Conservation (phyloP, 2,329 filamentous ascomycete species). For the Botrytis fabae region DNA sequence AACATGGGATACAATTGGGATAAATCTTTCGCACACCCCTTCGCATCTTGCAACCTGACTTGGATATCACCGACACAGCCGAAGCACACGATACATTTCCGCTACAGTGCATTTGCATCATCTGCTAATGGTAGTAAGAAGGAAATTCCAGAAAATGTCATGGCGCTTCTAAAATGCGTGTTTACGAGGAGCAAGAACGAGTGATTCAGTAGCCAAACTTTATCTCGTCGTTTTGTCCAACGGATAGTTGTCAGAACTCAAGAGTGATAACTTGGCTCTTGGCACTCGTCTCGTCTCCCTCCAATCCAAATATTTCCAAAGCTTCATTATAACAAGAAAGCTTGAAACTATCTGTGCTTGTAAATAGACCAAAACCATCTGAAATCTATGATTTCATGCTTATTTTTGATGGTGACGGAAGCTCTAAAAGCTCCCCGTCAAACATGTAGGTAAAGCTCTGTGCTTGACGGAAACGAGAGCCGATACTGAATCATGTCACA, state of each 20-base stretch:
- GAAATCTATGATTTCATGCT: background rate
- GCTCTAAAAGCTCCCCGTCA: background rate
- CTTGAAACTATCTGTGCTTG: background rate
- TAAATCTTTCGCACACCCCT: background rate
- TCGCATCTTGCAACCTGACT: background rate
- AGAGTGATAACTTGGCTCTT: conserved; percentile 12
- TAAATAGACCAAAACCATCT: background rate
- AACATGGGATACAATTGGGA: background rate
- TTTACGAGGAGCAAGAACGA: background rate
- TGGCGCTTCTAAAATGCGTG: background rate
- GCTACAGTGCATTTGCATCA: background rate
- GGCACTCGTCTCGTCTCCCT: conserved; percentile 6
- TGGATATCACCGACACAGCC: background rate
- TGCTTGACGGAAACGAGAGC: background rate
- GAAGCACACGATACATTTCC: background rate
- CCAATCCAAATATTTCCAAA: background rate
- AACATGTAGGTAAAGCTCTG: background rate
- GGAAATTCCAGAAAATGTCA: background rate
- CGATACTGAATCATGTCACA: background rate
- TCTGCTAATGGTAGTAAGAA: background rate
- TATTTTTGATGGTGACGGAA: background rate
- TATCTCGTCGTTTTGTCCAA: background rate
- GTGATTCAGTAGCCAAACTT: background rate
- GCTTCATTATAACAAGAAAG: background rate
- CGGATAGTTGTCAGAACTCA: background rate